Percentiles rank a stretch among this genome's conserved stretches.
These are phyloP conservation scores for Globisporangium solare DNA, from an alignment of 352 stramenopile genomes.

Conservation along the genomic window DNA sequence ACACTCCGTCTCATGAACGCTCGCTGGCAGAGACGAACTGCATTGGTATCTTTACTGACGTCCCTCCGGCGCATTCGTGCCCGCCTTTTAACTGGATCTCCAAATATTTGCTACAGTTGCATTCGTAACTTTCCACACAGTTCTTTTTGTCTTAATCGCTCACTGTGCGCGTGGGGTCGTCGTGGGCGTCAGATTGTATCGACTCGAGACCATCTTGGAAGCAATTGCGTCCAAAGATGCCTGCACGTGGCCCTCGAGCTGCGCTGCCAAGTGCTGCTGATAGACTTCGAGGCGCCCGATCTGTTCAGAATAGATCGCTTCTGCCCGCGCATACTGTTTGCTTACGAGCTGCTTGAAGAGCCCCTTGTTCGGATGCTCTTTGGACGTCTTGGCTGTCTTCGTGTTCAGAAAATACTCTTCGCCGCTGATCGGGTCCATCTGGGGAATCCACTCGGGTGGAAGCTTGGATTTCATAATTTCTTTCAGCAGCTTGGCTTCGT, in stretches of 20 bases:
- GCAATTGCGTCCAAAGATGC: constrained; percentile 12
- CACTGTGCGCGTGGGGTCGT: neutral
- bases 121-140: too few relatives aligned
- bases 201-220: constrained; percentile 8
- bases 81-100: too few relatives aligned
- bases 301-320: constrained; percentile 20
- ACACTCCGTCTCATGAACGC: too few relatives aligned
- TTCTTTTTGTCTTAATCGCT: neutral
- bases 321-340: constrained; percentile 24
- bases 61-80: too few relatives aligned
- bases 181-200: constrained; percentile 1
- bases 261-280: constrained; percentile 12
- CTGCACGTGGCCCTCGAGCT: constrained; percentile 7
- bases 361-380: constrained; percentile 31
- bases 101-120: too few relatives aligned
- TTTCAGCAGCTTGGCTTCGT: constrained; percentile 31
- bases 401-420: constrained; percentile 39
- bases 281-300: constrained; percentile 22
- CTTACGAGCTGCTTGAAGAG: constrained; percentile 26
- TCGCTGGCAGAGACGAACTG: too few relatives aligned
- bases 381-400: constrained; percentile 24
- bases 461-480: constrained; percentile 35
- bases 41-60: too few relatives aligned
- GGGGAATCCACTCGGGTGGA: constrained; percentile 34
- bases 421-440: constrained; percentile 28